These are phyloP conservation scores for Eucalyptus grandis DNA, from an alignment of 345 rosid species.

Conservation along the genomic window DNA sequence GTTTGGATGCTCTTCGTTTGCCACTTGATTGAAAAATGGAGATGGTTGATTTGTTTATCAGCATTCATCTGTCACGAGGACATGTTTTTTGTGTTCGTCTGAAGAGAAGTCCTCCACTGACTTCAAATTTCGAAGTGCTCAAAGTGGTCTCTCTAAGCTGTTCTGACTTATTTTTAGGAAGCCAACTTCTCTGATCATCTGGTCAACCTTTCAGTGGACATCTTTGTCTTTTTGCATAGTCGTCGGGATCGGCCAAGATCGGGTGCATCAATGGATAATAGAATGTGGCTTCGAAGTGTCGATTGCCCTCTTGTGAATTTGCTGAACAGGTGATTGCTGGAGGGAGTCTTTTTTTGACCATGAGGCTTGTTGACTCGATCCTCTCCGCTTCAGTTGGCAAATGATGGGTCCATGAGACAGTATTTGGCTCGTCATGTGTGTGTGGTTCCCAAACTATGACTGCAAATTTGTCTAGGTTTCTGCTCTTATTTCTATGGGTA, in stretches of 20 bases:
- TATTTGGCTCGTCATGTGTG: background rate
- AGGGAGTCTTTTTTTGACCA: background rate
- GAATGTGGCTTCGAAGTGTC: background rate
- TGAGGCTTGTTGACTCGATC: background rate
- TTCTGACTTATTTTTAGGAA: background rate
- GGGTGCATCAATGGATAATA: background rate
- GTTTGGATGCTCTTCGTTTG: background rate
- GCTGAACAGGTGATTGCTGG: background rate
- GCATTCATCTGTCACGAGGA: background rate
- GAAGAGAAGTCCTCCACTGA: background rate
- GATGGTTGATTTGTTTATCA: background rate
- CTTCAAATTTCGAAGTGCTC: background rate
- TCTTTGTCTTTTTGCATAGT: background rate
- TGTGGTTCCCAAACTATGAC: background rate
- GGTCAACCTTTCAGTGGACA: background rate
- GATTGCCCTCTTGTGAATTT: background rate
- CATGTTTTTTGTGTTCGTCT: background rate
- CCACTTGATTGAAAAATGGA: background rate
- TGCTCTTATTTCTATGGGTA: background rate
- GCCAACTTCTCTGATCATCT: background rate
- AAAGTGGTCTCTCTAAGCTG: background rate
- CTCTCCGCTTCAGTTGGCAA: background rate
- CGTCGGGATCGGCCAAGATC: background rate
- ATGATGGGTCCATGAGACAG: background rate
- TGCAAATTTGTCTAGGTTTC: background rate